Percentiles rank a stretch among this genome's conserved stretches.
phyloP scores from a whole-genome alignment of 2,329 filamentous ascomycete genomes.

The Chalaropsis thielavioides region DNA sequence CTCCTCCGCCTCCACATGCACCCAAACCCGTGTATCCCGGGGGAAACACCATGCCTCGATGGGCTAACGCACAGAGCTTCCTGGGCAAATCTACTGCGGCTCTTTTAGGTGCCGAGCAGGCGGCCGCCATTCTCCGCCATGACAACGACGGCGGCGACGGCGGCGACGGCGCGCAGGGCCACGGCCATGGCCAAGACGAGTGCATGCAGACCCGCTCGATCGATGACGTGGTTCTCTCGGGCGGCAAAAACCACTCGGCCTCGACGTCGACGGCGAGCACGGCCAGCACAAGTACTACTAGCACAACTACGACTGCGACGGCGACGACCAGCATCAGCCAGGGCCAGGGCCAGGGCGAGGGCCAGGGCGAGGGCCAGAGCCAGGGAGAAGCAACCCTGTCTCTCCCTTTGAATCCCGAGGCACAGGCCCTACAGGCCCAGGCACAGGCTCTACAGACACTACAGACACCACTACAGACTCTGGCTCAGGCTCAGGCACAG shows the following conservation, averaged over 20 bases:
- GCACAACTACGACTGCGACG: too few relatives aligned
- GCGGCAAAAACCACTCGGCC: neutral
- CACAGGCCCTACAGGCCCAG: neutral
- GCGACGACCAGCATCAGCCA: too few relatives aligned
- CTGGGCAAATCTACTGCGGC: neutral
- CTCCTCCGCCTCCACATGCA: constrained; percentile 15
- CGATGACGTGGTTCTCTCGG: neutral
- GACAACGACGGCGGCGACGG: neutral
- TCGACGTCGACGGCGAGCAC: neutral
- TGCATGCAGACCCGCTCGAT: neutral
- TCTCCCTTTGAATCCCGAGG: neutral
- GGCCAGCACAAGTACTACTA: neutral
- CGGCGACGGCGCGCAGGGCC: neutral
- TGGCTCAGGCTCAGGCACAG: neutral
- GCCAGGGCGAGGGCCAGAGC: too few relatives aligned
- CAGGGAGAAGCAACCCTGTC: neutral
- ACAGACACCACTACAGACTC: neutral
- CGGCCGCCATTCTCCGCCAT: neutral
- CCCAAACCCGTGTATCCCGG: constrained; percentile 14
- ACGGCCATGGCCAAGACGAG: neutral
- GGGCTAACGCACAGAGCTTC: constrained; percentile 16
- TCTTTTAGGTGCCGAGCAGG: neutral
- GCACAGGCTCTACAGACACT: neutral
- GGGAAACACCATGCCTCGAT: constrained; percentile 13
- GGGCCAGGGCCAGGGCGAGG: neutral